Conservation (phyloP, 192 early-diverging fungal species). For the Powellomyces hirtus region DNA sequence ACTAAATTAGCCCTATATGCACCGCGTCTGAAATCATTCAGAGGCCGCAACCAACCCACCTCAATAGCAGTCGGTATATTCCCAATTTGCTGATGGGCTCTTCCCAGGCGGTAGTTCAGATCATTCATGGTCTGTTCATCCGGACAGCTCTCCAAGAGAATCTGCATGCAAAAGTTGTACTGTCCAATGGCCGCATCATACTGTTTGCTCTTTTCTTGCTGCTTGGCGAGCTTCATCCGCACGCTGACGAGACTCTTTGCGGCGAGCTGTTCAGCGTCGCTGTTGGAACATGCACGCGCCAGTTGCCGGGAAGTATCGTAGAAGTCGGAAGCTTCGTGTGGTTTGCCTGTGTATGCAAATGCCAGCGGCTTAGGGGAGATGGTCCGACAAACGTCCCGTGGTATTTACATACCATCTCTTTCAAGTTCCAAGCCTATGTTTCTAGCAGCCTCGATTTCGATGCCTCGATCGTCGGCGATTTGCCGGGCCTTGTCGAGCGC, state of each 20-base stretch:
- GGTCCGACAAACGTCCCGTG: too few relatives aligned
- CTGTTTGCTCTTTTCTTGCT: conserved; percentile 28
- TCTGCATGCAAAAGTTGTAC: conserved; percentile 34
- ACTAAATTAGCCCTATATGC: too few relatives aligned
- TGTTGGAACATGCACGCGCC: conserved; percentile 19
- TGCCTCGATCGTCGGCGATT: conserved; percentile 22
- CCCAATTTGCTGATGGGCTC: conserved; percentile 26
- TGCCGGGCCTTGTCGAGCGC: conserved; percentile 28
- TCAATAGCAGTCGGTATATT: conserved; percentile 30
- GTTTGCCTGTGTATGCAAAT: too few relatives aligned
- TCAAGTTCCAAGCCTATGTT: conserved; percentile 37
- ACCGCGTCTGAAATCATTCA: conserved; percentile 43
- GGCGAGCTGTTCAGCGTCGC: conserved; percentile 24
- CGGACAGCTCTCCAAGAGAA: conserved; percentile 28
- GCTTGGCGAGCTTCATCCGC: conserved; percentile 36
- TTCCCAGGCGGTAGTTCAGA: conserved; percentile 39
- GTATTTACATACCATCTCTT: conserved; percentile 17
- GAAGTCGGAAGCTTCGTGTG: conserved; percentile 34
- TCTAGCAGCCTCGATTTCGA: conserved; percentile 42
- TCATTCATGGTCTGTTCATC: conserved; percentile 33
- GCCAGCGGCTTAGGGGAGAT: too few relatives aligned
- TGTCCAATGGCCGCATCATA: conserved; percentile 38
- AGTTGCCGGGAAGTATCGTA: conserved; percentile 39
- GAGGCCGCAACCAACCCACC: conserved; percentile 2
- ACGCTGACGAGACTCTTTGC: conserved; percentile 35